These are phyloP conservation scores for Trifolium repens DNA, from an alignment of 306 rosid genomes.

Conservation along the genomic window DNA sequence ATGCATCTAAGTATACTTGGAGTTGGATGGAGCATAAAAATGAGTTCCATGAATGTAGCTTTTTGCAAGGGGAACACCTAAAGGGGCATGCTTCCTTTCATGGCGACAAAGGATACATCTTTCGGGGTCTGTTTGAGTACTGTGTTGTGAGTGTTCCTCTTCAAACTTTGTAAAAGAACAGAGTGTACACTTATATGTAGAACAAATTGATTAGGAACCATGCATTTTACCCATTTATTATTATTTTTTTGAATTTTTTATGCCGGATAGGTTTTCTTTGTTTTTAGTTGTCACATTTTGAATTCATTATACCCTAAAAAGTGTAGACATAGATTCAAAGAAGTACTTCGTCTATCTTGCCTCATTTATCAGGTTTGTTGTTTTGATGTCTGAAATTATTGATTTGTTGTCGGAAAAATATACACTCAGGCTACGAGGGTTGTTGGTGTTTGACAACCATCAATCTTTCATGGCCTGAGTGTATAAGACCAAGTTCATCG, in stretches of 20 bases:
- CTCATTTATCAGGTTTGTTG: conserved; percentile 17
- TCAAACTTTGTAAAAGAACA: neutral
- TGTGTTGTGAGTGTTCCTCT: conserved; percentile 6
- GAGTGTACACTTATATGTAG: neutral
- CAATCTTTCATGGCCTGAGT: too few species aligned
- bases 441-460: too few species aligned
- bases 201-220: conserved; percentile 26
- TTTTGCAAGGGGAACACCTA: conserved; percentile 3
- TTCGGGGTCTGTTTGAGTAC: conserved; percentile 14
- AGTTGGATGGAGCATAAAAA: conserved; percentile 28
- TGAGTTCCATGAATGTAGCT: conserved; percentile 25
- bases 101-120: neutral
- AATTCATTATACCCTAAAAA: conserved; percentile 32
- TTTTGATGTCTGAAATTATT: neutral
- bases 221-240: conserved; percentile 11
- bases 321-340: neutral
- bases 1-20: neutral
- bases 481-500: too few species aligned
- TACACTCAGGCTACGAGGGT: too few species aligned
- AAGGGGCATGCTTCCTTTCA: conserved; percentile 28
- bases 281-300: conserved; percentile 7
- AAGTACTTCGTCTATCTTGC: neutral
- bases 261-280: conserved; percentile 28
- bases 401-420: too few species aligned
- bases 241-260: neutral